These are phyloP conservation scores for Suhomyces coccinellae DNA, from an alignment of 1,139 yeast genomes.

Conservation along the genomic window DNA sequence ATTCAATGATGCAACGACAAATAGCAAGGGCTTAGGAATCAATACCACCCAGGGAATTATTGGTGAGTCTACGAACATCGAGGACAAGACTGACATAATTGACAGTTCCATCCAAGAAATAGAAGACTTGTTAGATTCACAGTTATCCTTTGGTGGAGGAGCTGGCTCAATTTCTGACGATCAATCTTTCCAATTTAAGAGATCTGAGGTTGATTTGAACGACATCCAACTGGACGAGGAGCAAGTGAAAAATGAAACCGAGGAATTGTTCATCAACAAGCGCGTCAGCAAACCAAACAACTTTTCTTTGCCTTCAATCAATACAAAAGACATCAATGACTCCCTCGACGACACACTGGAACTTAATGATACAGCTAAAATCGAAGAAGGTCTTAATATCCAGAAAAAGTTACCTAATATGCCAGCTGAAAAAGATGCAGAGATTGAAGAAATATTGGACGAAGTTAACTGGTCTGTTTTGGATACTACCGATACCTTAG, in stretches of 20 bases:
- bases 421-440: conserved; percentile 36
- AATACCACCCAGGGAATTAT: conserved; percentile 13
- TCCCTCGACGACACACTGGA: background rate
- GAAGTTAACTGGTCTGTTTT: conserved; percentile 72
- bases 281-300: background rate
- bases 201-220: conserved; percentile 4
- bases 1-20: background rate
- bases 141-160: conserved; percentile 19
- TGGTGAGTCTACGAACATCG: conserved; percentile 23
- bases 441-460: conserved; percentile 67
- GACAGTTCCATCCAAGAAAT: conserved; percentile 45
- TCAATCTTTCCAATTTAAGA: conserved; percentile 16
- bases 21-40: conserved; percentile 14
- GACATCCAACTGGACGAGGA: conserved; percentile 7
- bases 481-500: conserved; percentile 60
- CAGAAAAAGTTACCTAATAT: conserved; percentile 16
- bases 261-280: conserved; percentile 5
- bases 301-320: background rate
- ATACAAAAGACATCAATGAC: background rate
- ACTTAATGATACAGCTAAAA: conserved; percentile 6
- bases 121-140: conserved; percentile 43
- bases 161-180: background rate
- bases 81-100: conserved; percentile 18
- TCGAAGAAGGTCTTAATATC: conserved; percentile 23
- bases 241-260: background rate